Conservation (phyloP, 352 stramenopile genomes). For the Albugo candida region DNA sequence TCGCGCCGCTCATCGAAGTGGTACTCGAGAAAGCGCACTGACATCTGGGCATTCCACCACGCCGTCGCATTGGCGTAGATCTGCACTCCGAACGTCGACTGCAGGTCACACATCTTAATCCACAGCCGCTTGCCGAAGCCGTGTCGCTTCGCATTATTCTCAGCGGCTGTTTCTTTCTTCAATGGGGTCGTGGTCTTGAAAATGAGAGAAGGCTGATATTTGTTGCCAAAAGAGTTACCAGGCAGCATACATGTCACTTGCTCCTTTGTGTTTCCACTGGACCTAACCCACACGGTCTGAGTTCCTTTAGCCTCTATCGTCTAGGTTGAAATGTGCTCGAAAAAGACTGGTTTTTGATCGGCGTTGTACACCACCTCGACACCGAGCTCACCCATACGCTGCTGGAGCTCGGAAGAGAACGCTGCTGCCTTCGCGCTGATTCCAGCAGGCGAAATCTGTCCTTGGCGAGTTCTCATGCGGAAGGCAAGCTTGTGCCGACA, state of each 20-base stretch:
- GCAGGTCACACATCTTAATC: constrained; percentile 5
- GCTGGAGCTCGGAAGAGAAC: too few relatives aligned
- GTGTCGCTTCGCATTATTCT: constrained; percentile 5
- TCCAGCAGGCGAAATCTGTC: too few relatives aligned
- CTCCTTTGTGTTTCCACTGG: constrained; percentile 11
- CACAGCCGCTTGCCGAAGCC: constrained; percentile 11
- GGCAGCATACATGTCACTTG: constrained; percentile 11
- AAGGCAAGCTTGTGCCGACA: too few relatives aligned
- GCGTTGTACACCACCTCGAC: constrained; percentile 10
- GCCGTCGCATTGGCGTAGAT: constrained; percentile 14
- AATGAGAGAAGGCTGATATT: constrained; percentile 11
- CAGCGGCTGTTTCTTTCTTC: background rate
- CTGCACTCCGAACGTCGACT: constrained; percentile 1
- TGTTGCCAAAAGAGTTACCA: constrained; percentile 9
- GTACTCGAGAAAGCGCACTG: constrained; percentile 9
- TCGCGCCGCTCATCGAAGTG: constrained; percentile 5
- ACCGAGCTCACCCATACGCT: background rate
- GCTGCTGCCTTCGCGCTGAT: too few relatives aligned
- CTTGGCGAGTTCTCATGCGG: too few relatives aligned
- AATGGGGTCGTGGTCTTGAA: constrained; percentile 10
- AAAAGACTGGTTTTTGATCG: constrained; percentile 11
- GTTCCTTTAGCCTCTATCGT: constrained; percentile 4
- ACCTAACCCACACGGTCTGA: constrained; percentile 12
- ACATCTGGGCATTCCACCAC: constrained; percentile 16
- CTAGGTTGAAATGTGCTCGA: constrained; percentile 11